These are phyloP conservation scores for Saxispiralis lemnorum DNA, from an alignment of 495 filamentous ascomycete genomes.

Conservation along the genomic window DNA sequence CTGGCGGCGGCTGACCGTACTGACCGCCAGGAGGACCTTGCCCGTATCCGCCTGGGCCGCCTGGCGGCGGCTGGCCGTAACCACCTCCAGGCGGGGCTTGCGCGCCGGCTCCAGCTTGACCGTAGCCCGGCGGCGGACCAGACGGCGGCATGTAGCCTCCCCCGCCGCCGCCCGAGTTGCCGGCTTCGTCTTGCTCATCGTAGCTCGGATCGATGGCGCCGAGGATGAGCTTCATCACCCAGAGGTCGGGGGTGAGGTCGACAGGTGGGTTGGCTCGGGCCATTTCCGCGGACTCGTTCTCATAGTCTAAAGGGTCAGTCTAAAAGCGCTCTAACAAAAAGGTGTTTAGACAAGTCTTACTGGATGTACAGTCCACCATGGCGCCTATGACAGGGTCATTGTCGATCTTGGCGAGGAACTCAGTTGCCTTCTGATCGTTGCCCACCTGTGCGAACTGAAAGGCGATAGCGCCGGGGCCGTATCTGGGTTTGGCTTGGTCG, in stretches of 20 bases:
- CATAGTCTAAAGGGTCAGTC: conserved; percentile 33
- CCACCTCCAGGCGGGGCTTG: not conserved
- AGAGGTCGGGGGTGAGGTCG: conserved; percentile 46
- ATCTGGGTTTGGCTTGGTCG: conserved; percentile 29
- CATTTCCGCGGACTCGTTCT: conserved; percentile 50
- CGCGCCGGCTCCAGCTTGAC: conserved; percentile 5
- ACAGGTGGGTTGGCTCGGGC: conserved; percentile 35
- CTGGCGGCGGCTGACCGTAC: conserved; percentile 21
- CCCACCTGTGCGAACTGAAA: conserved; percentile 66
- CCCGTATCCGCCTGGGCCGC: conserved; percentile 8
- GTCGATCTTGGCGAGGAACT: conserved; percentile 45
- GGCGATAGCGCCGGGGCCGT: conserved; percentile 36
- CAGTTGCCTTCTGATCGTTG: conserved; percentile 45
- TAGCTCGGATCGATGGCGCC: conserved; percentile 51
- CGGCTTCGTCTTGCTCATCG: conserved; percentile 47
- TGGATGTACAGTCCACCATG: conserved; percentile 56
- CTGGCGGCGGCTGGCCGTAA: not conserved
- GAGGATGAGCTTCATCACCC: conserved; percentile 55
- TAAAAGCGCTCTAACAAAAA: not conserved
- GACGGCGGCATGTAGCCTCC: conserved; percentile 5
- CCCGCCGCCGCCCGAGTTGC: conserved; percentile 11
- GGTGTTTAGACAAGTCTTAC: conserved; percentile 28
- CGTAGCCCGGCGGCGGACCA: conserved; percentile 10
- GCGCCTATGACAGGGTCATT: conserved; percentile 43
- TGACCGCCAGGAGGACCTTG: conserved; percentile 19